Base-by-base conservation (phyloP, 2,329 filamentous ascomycete species). In the Coniochaeta sp. region DNA sequence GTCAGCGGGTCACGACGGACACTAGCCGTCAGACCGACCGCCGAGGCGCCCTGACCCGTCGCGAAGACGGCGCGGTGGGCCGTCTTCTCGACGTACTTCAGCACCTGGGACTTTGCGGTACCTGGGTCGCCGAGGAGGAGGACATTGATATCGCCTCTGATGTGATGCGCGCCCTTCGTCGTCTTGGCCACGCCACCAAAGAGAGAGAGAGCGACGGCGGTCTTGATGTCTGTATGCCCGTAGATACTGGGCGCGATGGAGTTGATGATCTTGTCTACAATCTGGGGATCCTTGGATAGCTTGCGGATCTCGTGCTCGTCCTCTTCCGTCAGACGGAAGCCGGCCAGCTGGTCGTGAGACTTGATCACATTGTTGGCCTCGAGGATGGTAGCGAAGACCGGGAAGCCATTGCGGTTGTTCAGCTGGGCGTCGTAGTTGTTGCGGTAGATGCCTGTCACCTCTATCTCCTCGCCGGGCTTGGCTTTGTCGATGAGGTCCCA, bases 351-450 rank as follows among this genome's bases (percentile, higher is more conserved):
- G 72, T 99, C 95, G 71, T 99, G 95, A 0, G 93, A 89, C 75
- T 99, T 99, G 75, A 98, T 88, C 6, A 98, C 87, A 67, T 99
- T 93, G 75, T 99, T 99, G 28, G 96, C 96, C 74, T 99, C 95
- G 5, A 99, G 83, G 62, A 99, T 95, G 0, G 95, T 99, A 5
- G 95, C 93, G 74, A 99, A 99, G 38, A 99, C 95, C 0, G 95
- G 95, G 77, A 99, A 98, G 5, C 95, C 95, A 71, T 98, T 99
- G 70, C 95, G 93, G 78, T 97, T 98, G 78, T 99, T 99, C 59
- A 99, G 83, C 67, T 96, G 91, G 3, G 95, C 93, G 72, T 98
- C 93, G 70, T 97, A 99, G 77, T 96, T 98, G 80, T 99, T 99
- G 68, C 92, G 89, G 77, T 99, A 99, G 67, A 96, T 90, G 64